Evolutionary conservation across 208 protist species (phyloP).

Genomic region (Leishmania arabica): DNA sequence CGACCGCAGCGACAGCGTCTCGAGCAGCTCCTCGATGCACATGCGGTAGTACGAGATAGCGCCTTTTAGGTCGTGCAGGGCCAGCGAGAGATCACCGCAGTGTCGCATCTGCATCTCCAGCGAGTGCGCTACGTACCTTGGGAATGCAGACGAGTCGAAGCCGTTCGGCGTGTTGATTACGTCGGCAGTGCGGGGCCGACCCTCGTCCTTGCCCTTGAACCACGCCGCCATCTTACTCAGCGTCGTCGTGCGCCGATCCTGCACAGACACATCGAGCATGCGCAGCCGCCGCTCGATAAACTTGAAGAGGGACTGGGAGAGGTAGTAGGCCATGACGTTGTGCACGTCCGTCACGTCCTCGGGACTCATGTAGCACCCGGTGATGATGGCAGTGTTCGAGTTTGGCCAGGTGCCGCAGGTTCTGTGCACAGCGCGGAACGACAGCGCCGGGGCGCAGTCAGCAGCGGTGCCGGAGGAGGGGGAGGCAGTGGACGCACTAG

Average conservation of each 20-base stretch:
- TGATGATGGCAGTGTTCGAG: conserved; percentile 47
- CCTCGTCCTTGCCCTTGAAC: conserved; percentile 77
- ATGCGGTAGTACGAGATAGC: conserved; percentile 72
- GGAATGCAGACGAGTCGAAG: conserved; percentile 8
- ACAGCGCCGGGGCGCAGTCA: conserved; percentile 7
- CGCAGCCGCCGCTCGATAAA: conserved; percentile 75
- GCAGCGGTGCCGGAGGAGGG: not conserved
- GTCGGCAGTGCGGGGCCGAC: conserved; percentile 43
- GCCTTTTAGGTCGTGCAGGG: conserved; percentile 63
- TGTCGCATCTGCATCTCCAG: conserved; percentile 88
- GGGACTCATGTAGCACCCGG: conserved; percentile 76
- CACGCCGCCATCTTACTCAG: conserved; percentile 84
- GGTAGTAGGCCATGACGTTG: conserved; percentile 74
- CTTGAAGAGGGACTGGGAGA: conserved; percentile 66
- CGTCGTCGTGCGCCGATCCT: conserved; percentile 79
- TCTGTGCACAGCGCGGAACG: conserved; percentile 38
- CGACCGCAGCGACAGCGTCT: conserved; percentile 51
- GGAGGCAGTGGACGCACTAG: not conserved
- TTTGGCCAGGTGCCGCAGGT: conserved; percentile 59
- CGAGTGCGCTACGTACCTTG: conserved; percentile 62
- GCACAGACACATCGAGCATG: conserved; percentile 53
- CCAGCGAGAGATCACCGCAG: conserved; percentile 68
- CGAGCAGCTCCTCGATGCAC: conserved; percentile 73
- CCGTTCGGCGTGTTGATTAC: conserved; percentile 14
- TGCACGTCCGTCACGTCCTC: conserved; percentile 63